Evolutionary conservation across 1,284 basidiomycete genomes (phyloP).

Genomic region (Flammula alnicola): DNA sequence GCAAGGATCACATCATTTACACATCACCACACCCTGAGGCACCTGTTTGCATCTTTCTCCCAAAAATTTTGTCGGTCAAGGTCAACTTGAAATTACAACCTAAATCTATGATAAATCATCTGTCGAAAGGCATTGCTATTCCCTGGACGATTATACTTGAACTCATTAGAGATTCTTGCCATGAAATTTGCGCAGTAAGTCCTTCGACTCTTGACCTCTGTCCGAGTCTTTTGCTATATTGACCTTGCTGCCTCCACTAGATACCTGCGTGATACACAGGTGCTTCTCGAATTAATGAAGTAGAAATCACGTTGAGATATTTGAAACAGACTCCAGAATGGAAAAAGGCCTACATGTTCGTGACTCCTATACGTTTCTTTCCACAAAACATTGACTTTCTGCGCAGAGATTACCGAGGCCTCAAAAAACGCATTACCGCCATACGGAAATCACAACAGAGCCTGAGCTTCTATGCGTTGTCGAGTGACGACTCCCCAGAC

Average conservation of each 20-base stretch:
- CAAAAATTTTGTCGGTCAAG: too few species aligned
- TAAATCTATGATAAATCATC: too few species aligned
- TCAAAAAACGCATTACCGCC: conserved; percentile 70
- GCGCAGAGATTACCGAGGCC: conserved; percentile 69
- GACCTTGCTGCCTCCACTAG: conserved; percentile 38
- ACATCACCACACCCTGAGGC: too few species aligned
- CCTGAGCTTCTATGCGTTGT: conserved; percentile 18
- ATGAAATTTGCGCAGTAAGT: conserved; percentile 38
- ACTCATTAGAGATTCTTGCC: background rate
- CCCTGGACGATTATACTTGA: background rate
- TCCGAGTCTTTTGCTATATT: background rate
- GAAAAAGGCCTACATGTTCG: conserved; percentile 83
- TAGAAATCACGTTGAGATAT: background rate
- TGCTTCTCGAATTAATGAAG: conserved; percentile 29
- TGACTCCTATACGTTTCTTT: conserved; percentile 9
- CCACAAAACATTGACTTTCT: conserved; percentile 8
- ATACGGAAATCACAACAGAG: conserved; percentile 53
- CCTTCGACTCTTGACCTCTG: background rate
- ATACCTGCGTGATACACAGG: conserved; percentile 75
- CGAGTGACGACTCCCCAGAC: conserved; percentile 20
- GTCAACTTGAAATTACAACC: too few species aligned
- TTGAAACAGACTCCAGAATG: conserved; percentile 71
- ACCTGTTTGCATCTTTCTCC: too few species aligned
- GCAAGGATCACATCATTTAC: too few species aligned
- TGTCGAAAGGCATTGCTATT: background rate